Evolutionary conservation across 345 rosid species (phyloP), one percentile per base, ranked within the genome.

Genomic region (Linum trigynum): DNA sequence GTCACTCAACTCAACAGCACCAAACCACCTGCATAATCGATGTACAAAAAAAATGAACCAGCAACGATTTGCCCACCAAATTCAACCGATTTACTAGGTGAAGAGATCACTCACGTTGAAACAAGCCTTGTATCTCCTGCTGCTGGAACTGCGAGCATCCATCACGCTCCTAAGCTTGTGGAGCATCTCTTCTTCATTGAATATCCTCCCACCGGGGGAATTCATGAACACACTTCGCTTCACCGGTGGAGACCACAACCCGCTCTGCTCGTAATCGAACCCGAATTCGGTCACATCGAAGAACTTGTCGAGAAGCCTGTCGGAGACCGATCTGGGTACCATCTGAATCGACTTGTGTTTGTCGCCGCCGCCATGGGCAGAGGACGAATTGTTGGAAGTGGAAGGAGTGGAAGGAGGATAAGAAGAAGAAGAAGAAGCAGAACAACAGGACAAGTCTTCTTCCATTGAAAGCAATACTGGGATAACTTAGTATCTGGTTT

Each of bases 191-290:
- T 73, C 77, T 58, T 75, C 89, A 0, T 84, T 87, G 57, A 83
- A 75, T 4, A 92, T 87, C 64, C 60, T 75, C 5, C 78, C 86
- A 39, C 78, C 87, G 32, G 80, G 81, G 0, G 90, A 82, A 67
- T 77, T 80, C 76, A 89, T 62, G 77, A 84, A 89, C 4, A 77
- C 81, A 4, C 67, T 82, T 64, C 90, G 75, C 69, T 57, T 80
- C 67, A 89, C 57, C 0, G 89, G 89, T 41, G 96, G 96, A 76
- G 96, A 89, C 96, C 96, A 89, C 45, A 89, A 41, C 17, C 83
- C 89, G 14, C 96, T 89, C 45, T 63, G 62, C 70, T 75, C 72
- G 48, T 80, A 78, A 69, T 89, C 90, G 57, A 89, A 89, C 60
- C 81, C 83, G 17, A 71, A 89, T 59, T 83, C 87, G 7, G 78